Evolutionary conservation across 169 alveolate species (phyloP), one percentile per base, ranked within the genome.

Genomic region (Besnoitia besnoiti): DNA sequence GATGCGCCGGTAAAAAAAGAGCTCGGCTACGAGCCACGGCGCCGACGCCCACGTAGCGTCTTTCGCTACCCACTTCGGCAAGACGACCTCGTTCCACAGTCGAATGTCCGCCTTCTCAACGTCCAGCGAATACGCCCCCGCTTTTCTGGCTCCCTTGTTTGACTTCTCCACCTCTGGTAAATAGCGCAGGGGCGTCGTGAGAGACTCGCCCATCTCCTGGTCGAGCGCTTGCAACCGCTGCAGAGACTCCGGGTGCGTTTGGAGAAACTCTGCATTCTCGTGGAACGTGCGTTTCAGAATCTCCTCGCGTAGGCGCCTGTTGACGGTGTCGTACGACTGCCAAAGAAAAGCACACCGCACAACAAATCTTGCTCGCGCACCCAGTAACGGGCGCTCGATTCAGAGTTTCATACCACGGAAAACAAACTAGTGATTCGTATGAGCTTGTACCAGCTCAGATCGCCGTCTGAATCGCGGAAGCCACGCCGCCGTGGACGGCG

Each of bases 1-100:
- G 30, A 77, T 39, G 27, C 87, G 87, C 16, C 87, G 87, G 30
- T 77, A 77, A 24, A 77, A 77, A 77, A 7, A 77, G 37, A 77
- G 47, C 59, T 77, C 87, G n/a, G 87, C n/a, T 27, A 77, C 59
- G 16, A 77, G 87, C 87, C 87, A 77, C 30, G 87, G 87, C 10
- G 87, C 87, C 0, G 87, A 30, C 7, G 87, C 87, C 87, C 87
- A 77, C 40, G 87, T 77, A 35, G 61, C 49, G 40, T 55, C 87
- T 5, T 5, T 10, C 8, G 40, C 37, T 8, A 77, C 59, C 55
- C 55, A 37, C 37, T 42, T 37, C 39, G 50, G 40, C 87, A 77
- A 35, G 39, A 77, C 47, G 40, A 12, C 44, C 14, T 40, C 37
- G 35, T 77, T 77, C 87, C 87, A 77, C 21, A 40, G 40, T 30